These are phyloP conservation scores for Mortierella sp. DNA, from an alignment of 371 early-diverging fungal species.

Conservation along the genomic window DNA sequence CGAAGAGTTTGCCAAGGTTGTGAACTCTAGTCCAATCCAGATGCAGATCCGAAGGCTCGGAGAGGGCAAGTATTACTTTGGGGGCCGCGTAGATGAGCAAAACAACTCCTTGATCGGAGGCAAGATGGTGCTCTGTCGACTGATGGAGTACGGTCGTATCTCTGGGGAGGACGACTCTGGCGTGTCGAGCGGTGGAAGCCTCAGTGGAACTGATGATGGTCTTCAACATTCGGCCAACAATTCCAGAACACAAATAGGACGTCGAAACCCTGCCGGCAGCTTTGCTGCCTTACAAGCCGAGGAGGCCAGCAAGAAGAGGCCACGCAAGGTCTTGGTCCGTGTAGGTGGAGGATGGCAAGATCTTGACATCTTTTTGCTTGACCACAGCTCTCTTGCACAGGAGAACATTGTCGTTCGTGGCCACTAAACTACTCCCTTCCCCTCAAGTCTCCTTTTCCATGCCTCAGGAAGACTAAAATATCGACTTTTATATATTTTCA, in stretches of 20 bases:
- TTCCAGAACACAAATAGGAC: conserved; percentile 2
- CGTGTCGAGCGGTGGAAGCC: conserved; percentile 38
- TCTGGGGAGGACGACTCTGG: conserved; percentile 39
- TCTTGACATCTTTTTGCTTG: conserved; percentile 73
- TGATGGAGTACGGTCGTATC: conserved; percentile 51
- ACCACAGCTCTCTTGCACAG: conserved; percentile 63
- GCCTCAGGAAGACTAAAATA: too few relatives aligned
- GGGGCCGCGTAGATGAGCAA: conserved; percentile 58
- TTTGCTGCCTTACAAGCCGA: neutral
- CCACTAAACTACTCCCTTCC: conserved; percentile 1
- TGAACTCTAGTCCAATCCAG: conserved; percentile 66
- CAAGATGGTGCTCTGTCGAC: conserved; percentile 41
- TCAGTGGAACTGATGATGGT: conserved; percentile 32
- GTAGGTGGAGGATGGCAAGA: conserved; percentile 79
- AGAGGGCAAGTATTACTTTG: conserved; percentile 70
- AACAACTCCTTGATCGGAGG: conserved; percentile 30
- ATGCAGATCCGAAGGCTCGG: conserved; percentile 62
- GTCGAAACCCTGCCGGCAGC: neutral
- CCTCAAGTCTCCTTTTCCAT: too few relatives aligned
- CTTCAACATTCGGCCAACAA: conserved; percentile 3
- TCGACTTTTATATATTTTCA: too few relatives aligned
- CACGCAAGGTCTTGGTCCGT: conserved; percentile 66
- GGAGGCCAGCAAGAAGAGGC: neutral
- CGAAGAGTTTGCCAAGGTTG: conserved; percentile 67
- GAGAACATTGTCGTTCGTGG: conserved; percentile 46